Conservation (phyloP, 192 early-diverging fungal species). For the Fimicolochytrium jonesii region DNA sequence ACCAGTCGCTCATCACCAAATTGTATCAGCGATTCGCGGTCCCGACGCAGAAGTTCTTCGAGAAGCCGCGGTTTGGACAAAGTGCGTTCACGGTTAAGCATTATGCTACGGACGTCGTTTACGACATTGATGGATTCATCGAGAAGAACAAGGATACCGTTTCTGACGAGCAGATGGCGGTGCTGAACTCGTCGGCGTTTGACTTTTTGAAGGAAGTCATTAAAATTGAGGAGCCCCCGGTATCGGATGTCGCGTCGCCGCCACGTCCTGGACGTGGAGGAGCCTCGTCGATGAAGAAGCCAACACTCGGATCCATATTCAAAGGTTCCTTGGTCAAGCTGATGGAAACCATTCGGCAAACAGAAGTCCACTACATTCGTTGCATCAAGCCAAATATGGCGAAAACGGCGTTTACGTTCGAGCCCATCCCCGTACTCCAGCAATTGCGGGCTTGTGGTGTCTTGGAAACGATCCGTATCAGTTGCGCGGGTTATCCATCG, state of each 20-base stretch:
- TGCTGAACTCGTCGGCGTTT: constrained; percentile 73
- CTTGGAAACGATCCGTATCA: constrained; percentile 97
- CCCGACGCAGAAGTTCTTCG: constrained; percentile 70
- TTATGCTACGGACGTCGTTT: constrained; percentile 92
- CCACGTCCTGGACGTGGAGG: constrained; percentile 27
- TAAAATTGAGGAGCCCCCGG: constrained; percentile 35
- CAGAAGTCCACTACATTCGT: constrained; percentile 95
- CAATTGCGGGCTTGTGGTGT: constrained; percentile 99
- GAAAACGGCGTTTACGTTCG: constrained; percentile 88
- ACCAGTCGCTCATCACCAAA: constrained; percentile 82
- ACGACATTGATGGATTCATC: constrained; percentile 91
- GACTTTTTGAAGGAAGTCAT: constrained; percentile 80
- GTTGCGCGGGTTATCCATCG: constrained; percentile 95
- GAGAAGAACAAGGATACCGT: constrained; percentile 99
- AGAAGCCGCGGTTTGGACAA: constrained; percentile 87
- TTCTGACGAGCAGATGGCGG: constrained; percentile 78
- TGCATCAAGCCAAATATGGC: constrained; percentile 98
- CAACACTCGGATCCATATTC: constrained; percentile 96
- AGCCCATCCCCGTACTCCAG: constrained; percentile 87
- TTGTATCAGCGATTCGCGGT: constrained; percentile 77
- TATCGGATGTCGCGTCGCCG: constrained; percentile 19
- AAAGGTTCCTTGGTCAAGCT: constrained; percentile 86
- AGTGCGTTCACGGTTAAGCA: constrained; percentile 87
- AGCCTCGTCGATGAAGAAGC: constrained; percentile 62
- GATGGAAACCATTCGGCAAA: constrained; percentile 92